Percentiles rank a stretch among this genome's conserved stretches.
Conservation (phyloP, 306 rosid species). For the Luffa aegyptiaca region DNA sequence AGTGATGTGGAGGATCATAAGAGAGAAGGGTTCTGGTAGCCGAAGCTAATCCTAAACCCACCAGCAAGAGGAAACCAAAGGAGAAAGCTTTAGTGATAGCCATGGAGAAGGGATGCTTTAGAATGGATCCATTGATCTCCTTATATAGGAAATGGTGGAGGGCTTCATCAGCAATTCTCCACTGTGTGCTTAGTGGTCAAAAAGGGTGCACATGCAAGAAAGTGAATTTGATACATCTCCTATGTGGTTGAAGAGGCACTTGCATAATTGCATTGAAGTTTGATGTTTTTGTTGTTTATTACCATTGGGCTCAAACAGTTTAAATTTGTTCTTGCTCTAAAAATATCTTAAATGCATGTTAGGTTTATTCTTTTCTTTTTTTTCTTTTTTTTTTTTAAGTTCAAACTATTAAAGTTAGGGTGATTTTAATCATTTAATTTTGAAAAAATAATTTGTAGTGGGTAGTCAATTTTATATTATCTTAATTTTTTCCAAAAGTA, state of each 20-base stretch:
- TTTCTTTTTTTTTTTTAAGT: too few species aligned
- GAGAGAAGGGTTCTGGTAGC: slow-evolving; percentile 46
- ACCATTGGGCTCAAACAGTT: not conserved
- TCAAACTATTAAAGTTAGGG: too few species aligned
- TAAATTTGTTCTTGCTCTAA: too few species aligned
- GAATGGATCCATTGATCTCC: slow-evolving; percentile 14
- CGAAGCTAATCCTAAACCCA: slow-evolving; percentile 47
- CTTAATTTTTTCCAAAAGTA: too few species aligned
- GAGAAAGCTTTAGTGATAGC: slow-evolving; percentile 23
- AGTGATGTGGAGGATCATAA: slow-evolving; percentile 17
- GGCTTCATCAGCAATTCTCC: slow-evolving; percentile 11
- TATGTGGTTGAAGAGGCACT: not conserved
- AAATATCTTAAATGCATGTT: too few species aligned
- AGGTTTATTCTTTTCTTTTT: too few species aligned
- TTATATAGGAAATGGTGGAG: slow-evolving; percentile 35
- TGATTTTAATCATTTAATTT: too few species aligned
- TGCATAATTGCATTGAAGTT: not conserved
- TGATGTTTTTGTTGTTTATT: not conserved
- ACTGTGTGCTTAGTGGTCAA: not conserved
- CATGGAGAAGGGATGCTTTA: slow-evolving; percentile 29
- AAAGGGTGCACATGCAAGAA: not conserved
- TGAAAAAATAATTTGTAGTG: too few species aligned
- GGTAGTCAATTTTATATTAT: too few species aligned
- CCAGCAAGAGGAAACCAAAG: slow-evolving; percentile 29
- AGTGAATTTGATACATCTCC: not conserved